Percentiles rank a stretch among this genome's conserved stretches.
Conservation (phyloP, 1,284 basidiomycete genomes). For the Rhodotorula sp. region DNA sequence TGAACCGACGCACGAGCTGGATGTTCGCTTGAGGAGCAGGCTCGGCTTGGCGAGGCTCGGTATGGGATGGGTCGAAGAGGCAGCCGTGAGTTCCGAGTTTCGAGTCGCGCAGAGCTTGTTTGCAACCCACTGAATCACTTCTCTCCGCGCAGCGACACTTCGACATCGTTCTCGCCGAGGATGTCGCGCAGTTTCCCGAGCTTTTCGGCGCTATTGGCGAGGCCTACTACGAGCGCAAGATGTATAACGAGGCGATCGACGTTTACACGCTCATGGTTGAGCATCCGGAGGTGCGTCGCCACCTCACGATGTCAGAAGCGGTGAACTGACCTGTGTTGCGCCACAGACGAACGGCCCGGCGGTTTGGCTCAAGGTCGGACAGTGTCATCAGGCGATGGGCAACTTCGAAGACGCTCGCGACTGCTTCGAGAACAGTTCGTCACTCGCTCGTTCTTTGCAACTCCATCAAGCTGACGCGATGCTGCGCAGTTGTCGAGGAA, state of each 20-base stretch:
- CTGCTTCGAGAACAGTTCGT: slow-evolving; percentile 74
- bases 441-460: background rate
- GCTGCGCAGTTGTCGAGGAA: slow-evolving; percentile 62
- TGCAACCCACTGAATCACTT: no score
- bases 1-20: slow-evolving; percentile 60
- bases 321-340: background rate
- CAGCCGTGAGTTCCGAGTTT: slow-evolving; percentile 64
- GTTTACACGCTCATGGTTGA: slow-evolving; percentile 73
- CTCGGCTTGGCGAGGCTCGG: slow-evolving; percentile 80
- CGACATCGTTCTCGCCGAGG: slow-evolving; percentile 62
- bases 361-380: slow-evolving; percentile 42
- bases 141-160: slow-evolving; percentile 64
- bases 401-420: slow-evolving; percentile 73
- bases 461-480: slow-evolving; percentile 1
- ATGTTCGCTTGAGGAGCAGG: slow-evolving; percentile 79
- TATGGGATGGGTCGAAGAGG: slow-evolving; percentile 75
- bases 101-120: no score
- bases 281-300: slow-evolving; percentile 60
- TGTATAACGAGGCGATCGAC: slow-evolving; percentile 71
- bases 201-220: slow-evolving; percentile 81
- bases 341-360: slow-evolving; percentile 41
- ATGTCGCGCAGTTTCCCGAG: slow-evolving; percentile 70
- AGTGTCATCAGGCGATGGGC: slow-evolving; percentile 62
- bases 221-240: slow-evolving; percentile 70
- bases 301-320: background rate